Conservation (phyloP, 495 filamentous ascomycete species). For the Aspergillus incahuasiensis region DNA sequence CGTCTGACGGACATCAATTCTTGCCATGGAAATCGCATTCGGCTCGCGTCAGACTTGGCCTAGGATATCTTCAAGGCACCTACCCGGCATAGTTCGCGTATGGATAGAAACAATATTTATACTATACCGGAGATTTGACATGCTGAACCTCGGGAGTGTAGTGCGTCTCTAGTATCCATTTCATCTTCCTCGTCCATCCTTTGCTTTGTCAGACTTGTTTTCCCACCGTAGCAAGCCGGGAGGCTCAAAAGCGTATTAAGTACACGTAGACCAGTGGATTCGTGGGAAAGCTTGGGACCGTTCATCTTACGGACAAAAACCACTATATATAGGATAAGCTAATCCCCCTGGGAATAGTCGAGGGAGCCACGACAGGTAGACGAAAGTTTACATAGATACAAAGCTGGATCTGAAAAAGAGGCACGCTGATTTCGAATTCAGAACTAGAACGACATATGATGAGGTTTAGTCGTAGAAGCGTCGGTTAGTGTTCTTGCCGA, state of each 20-base stretch:
- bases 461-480: conserved; percentile 79
- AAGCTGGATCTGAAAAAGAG: conserved; percentile 8
- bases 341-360: conserved; percentile 15
- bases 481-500: conserved; percentile 88
- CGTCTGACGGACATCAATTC: no score
- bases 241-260: background rate
- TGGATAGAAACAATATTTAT: no score
- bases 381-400: conserved; percentile 21
- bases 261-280: background rate
- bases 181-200: no score
- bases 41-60: no score
- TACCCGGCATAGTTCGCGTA: no score
- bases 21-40: no score
- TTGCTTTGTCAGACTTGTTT: background rate
- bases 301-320: conserved; percentile 1
- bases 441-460: conserved; percentile 9
- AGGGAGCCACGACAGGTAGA: background rate
- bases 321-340: conserved; percentile 17
- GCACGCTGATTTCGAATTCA: conserved; percentile 6
- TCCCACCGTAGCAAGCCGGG: background rate
- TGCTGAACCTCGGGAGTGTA: no score
- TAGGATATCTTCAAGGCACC: no score
- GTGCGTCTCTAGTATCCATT: no score
- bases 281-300: no score
- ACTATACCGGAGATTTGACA: no score